Evolutionary conservation across 164 flowering plant species (phyloP).

Genomic region (Cinnamomum micranthum): DNA sequence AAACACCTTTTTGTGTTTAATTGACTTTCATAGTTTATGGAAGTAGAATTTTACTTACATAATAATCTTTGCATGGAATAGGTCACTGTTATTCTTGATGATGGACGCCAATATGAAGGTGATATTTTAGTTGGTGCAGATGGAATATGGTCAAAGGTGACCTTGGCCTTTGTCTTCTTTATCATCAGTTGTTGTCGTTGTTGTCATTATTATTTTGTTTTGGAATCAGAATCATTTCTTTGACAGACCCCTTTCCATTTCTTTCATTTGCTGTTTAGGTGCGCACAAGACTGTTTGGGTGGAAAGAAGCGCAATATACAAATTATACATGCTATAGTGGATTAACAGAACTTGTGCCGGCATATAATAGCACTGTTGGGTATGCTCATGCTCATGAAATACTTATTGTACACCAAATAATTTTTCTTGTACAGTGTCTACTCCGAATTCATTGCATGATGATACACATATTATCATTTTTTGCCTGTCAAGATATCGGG

Average conservation of each 20-base stretch:
- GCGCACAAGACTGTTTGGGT: constrained; percentile 29
- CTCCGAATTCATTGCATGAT: not conserved
- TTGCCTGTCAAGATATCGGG: constrained; percentile 31
- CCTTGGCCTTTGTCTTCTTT: too few species aligned
- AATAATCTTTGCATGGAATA: constrained; percentile 1
- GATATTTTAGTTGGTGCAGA: constrained; percentile 39
- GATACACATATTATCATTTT: not conserved
- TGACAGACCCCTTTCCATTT: too few species aligned
- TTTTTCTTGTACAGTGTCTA: too few species aligned
- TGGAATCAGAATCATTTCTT: too few species aligned
- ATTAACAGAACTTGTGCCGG: constrained; percentile 26
- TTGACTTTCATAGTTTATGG: not conserved
- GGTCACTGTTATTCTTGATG: constrained; percentile 29
- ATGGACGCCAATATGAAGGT: constrained; percentile 28
- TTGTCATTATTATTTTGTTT: not conserved
- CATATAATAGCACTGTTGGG: constrained; percentile 31
- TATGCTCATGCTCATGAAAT: constrained; percentile 8
- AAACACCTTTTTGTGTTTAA: not conserved
- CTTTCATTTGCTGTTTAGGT: constrained; percentile 13
- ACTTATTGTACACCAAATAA: too few species aligned
- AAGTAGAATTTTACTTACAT: too few species aligned
- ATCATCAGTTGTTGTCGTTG: too few species aligned
- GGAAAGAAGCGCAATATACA: constrained; percentile 25
- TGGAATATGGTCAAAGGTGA: constrained; percentile 38
- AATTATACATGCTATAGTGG: constrained; percentile 38